phyloP scores from a whole-genome alignment of 2,329 filamentous ascomycete genomes.

The Beauveria sp. region DNA sequence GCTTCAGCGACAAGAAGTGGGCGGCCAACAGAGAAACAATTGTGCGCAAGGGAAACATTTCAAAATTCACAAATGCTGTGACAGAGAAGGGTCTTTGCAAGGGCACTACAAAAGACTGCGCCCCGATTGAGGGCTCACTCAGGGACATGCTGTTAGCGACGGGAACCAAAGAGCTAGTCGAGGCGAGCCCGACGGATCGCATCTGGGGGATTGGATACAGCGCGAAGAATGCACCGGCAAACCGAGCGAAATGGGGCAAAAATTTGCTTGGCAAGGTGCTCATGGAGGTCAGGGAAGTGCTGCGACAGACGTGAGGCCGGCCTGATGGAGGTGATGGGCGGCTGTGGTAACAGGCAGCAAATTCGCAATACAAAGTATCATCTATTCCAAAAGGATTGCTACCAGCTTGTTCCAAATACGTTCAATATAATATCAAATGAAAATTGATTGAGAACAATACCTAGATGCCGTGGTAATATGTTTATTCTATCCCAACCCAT shows the following conservation, averaged over 20 bases:
- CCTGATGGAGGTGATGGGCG: no score
- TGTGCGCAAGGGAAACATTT: slow-evolving; percentile 48
- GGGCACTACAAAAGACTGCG: slow-evolving; percentile 14
- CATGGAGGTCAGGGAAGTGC: slow-evolving; percentile 46
- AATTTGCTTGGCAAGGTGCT: slow-evolving; percentile 58
- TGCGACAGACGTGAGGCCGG: slow-evolving; percentile 33
- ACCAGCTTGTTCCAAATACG: no score
- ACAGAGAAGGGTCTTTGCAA: slow-evolving; percentile 21
- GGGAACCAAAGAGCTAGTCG: slow-evolving; percentile 52
- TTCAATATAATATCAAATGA: not conserved
- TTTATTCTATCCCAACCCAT: slow-evolving; percentile 6
- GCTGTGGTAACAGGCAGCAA: no score
- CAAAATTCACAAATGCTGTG: slow-evolving; percentile 49
- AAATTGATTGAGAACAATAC: not conserved
- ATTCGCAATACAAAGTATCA: no score
- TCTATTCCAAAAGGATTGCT: no score
- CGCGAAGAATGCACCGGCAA: slow-evolving; percentile 38
- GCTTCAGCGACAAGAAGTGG: slow-evolving; percentile 48
- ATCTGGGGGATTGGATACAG: slow-evolving; percentile 61
- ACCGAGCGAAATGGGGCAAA: slow-evolving; percentile 49
- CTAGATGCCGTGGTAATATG: not conserved
- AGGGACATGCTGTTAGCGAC: slow-evolving; percentile 46
- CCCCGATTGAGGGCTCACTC: slow-evolving; percentile 32
- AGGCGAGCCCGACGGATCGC: slow-evolving; percentile 51
- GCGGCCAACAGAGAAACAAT: slow-evolving; percentile 41